Evolutionary conservation across 352 stramenopile genomes (phyloP).

Genomic region (Nothophytophthora sp.): DNA sequence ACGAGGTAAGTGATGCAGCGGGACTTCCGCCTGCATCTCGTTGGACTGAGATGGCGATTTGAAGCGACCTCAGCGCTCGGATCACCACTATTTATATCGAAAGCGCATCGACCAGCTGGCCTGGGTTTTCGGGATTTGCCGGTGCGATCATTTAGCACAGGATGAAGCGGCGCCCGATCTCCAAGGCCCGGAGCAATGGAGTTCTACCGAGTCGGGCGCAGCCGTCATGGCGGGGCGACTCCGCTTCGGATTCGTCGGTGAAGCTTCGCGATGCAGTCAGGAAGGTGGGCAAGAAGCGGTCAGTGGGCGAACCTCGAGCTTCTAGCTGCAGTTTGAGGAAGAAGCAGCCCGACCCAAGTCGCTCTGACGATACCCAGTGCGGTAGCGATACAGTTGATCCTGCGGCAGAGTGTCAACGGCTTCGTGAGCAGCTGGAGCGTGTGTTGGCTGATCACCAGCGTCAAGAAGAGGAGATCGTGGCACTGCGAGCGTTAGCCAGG

Average conservation of each 20-base stretch:
- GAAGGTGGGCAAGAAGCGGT: conserved; percentile 12
- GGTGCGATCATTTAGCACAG: neutral
- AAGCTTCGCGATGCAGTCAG: conserved; percentile 1
- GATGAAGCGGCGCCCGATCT: conserved; percentile 22
- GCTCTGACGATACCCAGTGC: neutral
- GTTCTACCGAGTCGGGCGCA: neutral
- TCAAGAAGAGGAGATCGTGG: conserved; percentile 64
- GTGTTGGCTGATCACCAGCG: conserved; percentile 43
- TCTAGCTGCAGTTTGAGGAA: conserved; percentile 10
- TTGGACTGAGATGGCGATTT: neutral
- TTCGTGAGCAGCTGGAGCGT: conserved; percentile 53
- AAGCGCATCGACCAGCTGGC: neutral
- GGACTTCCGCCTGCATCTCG: conserved; percentile 21
- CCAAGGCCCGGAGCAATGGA: neutral
- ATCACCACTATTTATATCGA: conserved; percentile 27
- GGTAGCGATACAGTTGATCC: conserved; percentile 12
- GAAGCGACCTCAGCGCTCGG: neutral
- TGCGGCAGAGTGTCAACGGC: conserved; percentile 31
- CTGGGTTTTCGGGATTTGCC: neutral
- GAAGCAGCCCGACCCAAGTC: neutral
- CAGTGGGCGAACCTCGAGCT: neutral
- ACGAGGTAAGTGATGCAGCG: conserved; percentile 21
- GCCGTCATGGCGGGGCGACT: neutral
- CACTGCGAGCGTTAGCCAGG: conserved; percentile 48
- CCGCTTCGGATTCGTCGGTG: neutral